Base-by-base conservation (phyloP, 768 basidiomycete genomes). In the Auricularia auricula-judae region DNA sequence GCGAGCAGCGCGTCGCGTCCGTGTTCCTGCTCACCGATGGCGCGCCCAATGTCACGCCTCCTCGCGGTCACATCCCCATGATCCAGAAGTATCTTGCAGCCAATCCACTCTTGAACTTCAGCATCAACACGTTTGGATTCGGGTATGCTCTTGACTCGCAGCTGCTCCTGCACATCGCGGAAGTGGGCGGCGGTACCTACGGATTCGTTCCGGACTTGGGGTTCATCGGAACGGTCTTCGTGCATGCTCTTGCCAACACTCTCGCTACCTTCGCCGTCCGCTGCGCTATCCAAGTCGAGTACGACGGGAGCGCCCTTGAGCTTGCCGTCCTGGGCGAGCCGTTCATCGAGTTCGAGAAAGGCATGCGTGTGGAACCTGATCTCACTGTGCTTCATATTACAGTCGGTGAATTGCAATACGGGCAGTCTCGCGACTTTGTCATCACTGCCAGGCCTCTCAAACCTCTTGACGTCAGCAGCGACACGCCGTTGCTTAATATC, bases 51-150 rank as follows among this genome's bases (percentile, higher is more conserved):
- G 64, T 68, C 34, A 61, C 59, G 23, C 67, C 67, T 39, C 67
- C 67, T 11, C 60, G 67, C 35, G 67, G 67, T 3, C 67, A 68
- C 36, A 61, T 65, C 18, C 66, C 63, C 3, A 68, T 66, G 66
- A 63, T 68, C 64, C 61, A 62, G 35, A 61, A 43, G 11, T 66
- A 68, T 34, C 64, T 68, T 23, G 63, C 67, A 43, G 53, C 44
- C 8, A 67, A 68, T 36, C 63, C 63, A n/a, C 65, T 56, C 7
- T 53, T 62, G 23, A 61, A 23, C 23, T 62, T 68, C 36, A 64
- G 54, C 42, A 66, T 68, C 54, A 66, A 65, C 61, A 68, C 66
- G 29, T 68, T 68, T 21, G 67, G 67, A n/a, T 68, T 68, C 39
- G 67, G 67, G 21, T 68, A 68, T 47, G 23, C 51, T 4, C 66